Conservation (phyloP, 192 early-diverging fungal genomes). For the Backusella macrospora region DNA sequence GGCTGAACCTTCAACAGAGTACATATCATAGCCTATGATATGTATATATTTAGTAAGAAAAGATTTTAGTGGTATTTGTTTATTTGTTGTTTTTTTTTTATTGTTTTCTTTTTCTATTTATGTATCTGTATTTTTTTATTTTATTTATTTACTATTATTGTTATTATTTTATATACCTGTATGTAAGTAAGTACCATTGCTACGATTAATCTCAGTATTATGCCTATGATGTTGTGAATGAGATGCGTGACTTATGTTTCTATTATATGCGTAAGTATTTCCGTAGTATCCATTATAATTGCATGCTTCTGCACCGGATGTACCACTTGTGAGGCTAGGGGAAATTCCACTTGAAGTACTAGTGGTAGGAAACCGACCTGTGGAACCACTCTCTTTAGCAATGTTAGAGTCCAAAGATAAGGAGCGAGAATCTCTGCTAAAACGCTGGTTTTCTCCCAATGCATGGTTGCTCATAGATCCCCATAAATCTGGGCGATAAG, state of each 20-base stretch:
- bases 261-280: slow-evolving; percentile 2
- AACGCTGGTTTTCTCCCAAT: background rate
- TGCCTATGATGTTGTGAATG: slow-evolving; percentile 12
- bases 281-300: background rate
- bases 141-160: background rate
- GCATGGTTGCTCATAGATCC: background rate
- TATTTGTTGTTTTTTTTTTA: slow-evolving; percentile 3
- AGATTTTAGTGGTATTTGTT: background rate
- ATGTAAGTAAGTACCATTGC: slow-evolving; percentile 9
- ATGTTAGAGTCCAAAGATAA: slow-evolving; percentile 21
- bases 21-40: slow-evolving; percentile 15
- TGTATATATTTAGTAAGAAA: slow-evolving; percentile 7
- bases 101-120: slow-evolving; percentile 14
- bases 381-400: background rate
- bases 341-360: background rate
- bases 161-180: background rate
- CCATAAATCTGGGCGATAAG: slow-evolving; percentile 23
- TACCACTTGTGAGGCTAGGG: background rate
- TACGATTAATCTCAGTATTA: slow-evolving; percentile 13
- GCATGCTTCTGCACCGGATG: slow-evolving; percentile 9
- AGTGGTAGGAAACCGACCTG: background rate
- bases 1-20: background rate
- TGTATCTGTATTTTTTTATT: background rate
- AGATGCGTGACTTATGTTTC: background rate
- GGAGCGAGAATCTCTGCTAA: slow-evolving; percentile 11